These are phyloP conservation scores for Lentinula guzmanii DNA, from an alignment of 768 basidiomycete species.

Conservation along the genomic window DNA sequence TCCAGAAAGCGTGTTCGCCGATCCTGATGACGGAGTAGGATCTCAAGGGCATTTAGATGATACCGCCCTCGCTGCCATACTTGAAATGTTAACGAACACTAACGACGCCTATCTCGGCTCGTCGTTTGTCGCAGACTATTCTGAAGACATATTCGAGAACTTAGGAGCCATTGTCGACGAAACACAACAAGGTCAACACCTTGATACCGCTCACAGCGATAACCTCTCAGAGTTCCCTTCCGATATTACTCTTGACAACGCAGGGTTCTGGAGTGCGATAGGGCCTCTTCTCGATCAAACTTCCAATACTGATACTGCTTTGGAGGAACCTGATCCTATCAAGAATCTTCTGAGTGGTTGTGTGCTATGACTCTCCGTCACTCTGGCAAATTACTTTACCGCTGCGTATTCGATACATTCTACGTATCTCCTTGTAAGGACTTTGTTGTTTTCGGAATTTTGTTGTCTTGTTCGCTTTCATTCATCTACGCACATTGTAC, in stretches of 20 bases:
- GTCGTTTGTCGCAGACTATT: slow-evolving; percentile 11
- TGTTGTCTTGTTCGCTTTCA: not conserved
- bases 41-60: not conserved
- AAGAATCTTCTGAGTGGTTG: not conserved
- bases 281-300: not conserved
- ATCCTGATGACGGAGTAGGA: not conserved
- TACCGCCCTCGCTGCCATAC: not conserved
- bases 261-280: not conserved
- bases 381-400: not conserved
- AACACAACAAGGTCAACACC: not conserved
- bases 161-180: slow-evolving; percentile 20
- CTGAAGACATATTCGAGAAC: slow-evolving; percentile 17
- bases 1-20: not conserved
- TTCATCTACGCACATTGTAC: not conserved
- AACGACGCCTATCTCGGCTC: not conserved
- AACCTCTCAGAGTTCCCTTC: not conserved
- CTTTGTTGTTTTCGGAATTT: not conserved
- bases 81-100: not conserved
- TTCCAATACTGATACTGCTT: not conserved
- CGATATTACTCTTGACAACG: not conserved
- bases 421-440: not conserved
- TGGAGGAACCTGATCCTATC: not conserved
- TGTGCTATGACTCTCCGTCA: slow-evolving; percentile 1
- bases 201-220: not conserved
- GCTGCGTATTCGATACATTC: not conserved